Evolutionary conservation across 1,139 yeast species (phyloP), one percentile per base, ranked within the genome.

Genomic region (Pichia sp.): DNA sequence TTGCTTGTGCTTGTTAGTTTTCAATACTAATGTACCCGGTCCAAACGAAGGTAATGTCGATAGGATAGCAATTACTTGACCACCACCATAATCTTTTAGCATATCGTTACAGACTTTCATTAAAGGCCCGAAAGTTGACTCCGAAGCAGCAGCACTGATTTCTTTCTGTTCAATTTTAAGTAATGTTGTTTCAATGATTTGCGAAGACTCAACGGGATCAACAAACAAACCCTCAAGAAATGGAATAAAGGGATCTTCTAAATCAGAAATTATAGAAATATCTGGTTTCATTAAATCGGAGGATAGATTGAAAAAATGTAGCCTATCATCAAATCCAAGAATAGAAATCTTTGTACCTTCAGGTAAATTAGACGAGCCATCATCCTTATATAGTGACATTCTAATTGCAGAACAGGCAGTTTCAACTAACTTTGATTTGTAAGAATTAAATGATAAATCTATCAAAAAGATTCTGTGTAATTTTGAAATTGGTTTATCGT

Each of bases 181-280:
- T 48, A 94, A 71, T 2, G 92, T 78, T 48, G 75, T 79, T 43
- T 83, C 85, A 45, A 92, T 80, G 10, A 77, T 77, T 39, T 64
- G 59, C 49, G 79, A 69, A 28, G 87, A 75, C 49, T 80, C 86
- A 6, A 66, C 67, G 1, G 95, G 88, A 52, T 84, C 88, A 6
- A 78, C 95, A 64, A 88, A 88, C 36, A 90, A 64, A 0, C 97
- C 97, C 1, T 74, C 75, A 51, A 68, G 67, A 50, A 90, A 72
- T 3, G 99, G 99, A 29, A 90, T 70, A 56, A 88, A 87, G 3
- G 90, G 85, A 49, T 86, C 94, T 10, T 77, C 81, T 37, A 86
- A 62, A 57, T 92, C 97, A 28, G 82, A 69, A 40, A 85, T 76
- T 5, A 86, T 72, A 34, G 79, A 70, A 53, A 85, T 73, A 2